These are phyloP conservation scores for Comarum palustre DNA, from an alignment of 306 rosid genomes.

Conservation along the genomic window DNA sequence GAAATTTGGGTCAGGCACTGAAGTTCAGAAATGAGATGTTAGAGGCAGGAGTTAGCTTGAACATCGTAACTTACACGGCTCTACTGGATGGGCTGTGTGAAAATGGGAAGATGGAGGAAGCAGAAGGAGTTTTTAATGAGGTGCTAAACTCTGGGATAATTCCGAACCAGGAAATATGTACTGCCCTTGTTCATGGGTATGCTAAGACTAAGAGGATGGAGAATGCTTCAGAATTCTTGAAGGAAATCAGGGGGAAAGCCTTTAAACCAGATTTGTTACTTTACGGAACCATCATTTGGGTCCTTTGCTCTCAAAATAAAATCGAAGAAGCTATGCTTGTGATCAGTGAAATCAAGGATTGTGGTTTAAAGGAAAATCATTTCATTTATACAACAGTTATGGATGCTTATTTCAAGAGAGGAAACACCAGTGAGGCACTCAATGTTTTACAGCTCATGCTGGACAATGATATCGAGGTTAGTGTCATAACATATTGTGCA, in stretches of 20 bases:
- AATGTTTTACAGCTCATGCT: slow-evolving; percentile 65
- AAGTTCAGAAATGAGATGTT: slow-evolving; percentile 69
- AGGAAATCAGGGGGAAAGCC: slow-evolving; percentile 61
- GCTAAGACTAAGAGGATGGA: slow-evolving; percentile 56
- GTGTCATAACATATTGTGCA: slow-evolving; percentile 72
- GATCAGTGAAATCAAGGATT: slow-evolving; percentile 51
- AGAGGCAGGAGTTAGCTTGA: slow-evolving; percentile 55
- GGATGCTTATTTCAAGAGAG: slow-evolving; percentile 79
- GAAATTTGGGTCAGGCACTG: slow-evolving; percentile 60
- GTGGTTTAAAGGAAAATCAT: slow-evolving; percentile 59
- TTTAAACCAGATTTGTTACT: slow-evolving; percentile 59
- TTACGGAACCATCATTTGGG: slow-evolving; percentile 79
- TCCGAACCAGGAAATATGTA: slow-evolving; percentile 55
- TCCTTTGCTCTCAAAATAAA: slow-evolving; percentile 62
- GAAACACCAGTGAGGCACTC: slow-evolving; percentile 59
- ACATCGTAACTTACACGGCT: slow-evolving; percentile 63
- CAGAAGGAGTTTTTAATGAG: slow-evolving; percentile 63
- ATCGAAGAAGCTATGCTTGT: slow-evolving; percentile 56
- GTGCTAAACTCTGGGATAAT: slow-evolving; percentile 56
- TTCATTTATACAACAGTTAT: slow-evolving; percentile 68
- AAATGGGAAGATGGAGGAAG: slow-evolving; percentile 69
- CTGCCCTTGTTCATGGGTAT: slow-evolving; percentile 83
- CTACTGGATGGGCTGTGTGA: slow-evolving; percentile 79
- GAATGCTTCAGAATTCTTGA: slow-evolving; percentile 52
- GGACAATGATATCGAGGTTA: slow-evolving; percentile 52